Conservation (phyloP, 2,329 filamentous ascomycete genomes). For the Massarina eburnea region DNA sequence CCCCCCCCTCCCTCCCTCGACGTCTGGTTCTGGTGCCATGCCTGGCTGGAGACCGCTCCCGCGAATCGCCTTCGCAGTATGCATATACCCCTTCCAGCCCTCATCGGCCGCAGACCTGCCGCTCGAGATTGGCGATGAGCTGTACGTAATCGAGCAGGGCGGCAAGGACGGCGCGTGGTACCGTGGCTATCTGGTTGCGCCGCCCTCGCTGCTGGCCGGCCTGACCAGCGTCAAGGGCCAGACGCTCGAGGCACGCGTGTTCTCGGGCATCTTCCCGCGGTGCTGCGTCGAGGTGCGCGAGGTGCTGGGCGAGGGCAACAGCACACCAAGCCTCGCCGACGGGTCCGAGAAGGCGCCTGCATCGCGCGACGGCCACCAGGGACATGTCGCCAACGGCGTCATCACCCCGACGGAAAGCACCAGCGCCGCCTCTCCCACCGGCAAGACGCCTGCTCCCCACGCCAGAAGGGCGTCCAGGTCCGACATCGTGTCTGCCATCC, state of each 20-base stretch:
- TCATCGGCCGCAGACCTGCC: slow-evolving; percentile 87
- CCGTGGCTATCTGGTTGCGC: slow-evolving; percentile 91
- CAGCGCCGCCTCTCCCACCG: slow-evolving; percentile 21
- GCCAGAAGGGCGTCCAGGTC: slow-evolving; percentile 24
- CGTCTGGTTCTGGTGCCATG: slow-evolving; percentile 42
- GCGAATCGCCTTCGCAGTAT: slow-evolving; percentile 96
- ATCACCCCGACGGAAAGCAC: slow-evolving; percentile 43
- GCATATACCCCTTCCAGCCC: slow-evolving; percentile 89
- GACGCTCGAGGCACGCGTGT: slow-evolving; percentile 91
- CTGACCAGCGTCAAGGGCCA: slow-evolving; percentile 89
- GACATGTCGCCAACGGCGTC: slow-evolving; percentile 38
- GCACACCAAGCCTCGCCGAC: slow-evolving; percentile 16
- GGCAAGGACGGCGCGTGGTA: slow-evolving; percentile 84
- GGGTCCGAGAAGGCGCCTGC: slow-evolving; percentile 16
- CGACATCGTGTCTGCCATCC: slow-evolving; percentile 27
- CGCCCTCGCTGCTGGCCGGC: slow-evolving; percentile 87
- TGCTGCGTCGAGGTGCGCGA: slow-evolving; percentile 95
- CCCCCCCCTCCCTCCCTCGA: too few relatives aligned
- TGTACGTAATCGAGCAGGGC: slow-evolving; percentile 98
- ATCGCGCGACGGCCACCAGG: slow-evolving; percentile 19
- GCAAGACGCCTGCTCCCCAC: slow-evolving; percentile 17
- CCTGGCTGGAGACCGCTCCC: slow-evolving; percentile 88
- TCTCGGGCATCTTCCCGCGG: slow-evolving; percentile 95
- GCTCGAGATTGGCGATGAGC: slow-evolving; percentile 94
- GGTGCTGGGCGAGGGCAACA: slow-evolving; percentile 67